Base-by-base conservation (phyloP, 2,329 filamentous ascomycete species). In the Fusarium mundagurra region DNA sequence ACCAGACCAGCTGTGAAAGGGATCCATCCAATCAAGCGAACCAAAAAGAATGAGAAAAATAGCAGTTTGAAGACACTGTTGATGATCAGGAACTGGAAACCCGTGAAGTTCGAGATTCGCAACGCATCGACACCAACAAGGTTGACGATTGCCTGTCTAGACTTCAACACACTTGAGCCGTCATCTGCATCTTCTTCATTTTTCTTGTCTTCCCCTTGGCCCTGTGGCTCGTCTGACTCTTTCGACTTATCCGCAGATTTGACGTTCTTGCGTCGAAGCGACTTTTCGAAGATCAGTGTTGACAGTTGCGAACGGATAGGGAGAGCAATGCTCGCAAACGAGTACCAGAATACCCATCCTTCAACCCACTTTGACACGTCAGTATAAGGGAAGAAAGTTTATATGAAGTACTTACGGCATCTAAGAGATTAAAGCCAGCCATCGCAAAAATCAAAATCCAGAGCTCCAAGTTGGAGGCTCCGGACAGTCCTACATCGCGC, bases 91-190 rank as follows among this genome's bases (percentile, higher is more conserved):
- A 91, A 90, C 74, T 92, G 91, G 78, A 87, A 92, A 9, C 88
- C 85, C n/a, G 86, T 85, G 78, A 94, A 94, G 61, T 93, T 90
- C 0, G 92, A 85, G 47, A 96, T 86, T 44, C 93, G 89, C 71
- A 90, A 90, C 13, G 90, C 86, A 80, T 96, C 93, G 17, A 95
- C 91, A n/a, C 92, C 93, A 51, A 95, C 91, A 41, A 95, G 85
- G 80, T 95, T 96, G 64, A 95, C 91, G 8, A 92, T 92, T 63
- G 89, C 91, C 81, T 96, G 93, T 70, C 88, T 86, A 33, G 89
- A 88, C 61, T 84, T 83, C 50, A 83, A 73, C 16, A 81, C 81
- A 44, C 75, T 79, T 27, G 78, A 74, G 18, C 78, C 76, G 14
- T 81, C 82, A 27, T 77, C 64, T 7, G 79, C 69, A 81, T 92